A percentile compares a stretch with the other conserved stretches of the same genome.
Conservation (phyloP, 208 protist genomes). For the Trypanosoma mega region DNA sequence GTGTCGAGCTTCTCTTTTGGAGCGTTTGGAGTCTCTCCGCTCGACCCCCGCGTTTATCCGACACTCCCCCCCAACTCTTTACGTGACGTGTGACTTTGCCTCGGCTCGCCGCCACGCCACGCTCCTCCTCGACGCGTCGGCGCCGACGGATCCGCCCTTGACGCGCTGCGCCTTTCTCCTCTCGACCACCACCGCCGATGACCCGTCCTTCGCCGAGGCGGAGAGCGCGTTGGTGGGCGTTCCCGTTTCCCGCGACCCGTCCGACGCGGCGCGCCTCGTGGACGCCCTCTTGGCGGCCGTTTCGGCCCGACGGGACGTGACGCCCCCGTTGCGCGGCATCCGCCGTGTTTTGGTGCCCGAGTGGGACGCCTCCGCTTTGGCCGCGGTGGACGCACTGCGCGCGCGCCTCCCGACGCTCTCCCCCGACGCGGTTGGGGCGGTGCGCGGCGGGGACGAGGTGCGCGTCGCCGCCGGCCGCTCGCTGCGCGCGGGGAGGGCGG, state of each 20-base stretch:
- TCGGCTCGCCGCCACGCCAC: conserved; percentile 50
- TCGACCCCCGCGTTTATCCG: conserved; percentile 48
- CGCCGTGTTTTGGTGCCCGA: conserved; percentile 54
- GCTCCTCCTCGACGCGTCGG: conserved; percentile 47
- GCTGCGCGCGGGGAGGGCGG: too few species aligned
- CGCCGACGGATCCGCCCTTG: conserved; percentile 24
- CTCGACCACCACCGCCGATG: conserved; percentile 40
- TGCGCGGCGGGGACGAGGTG: too few species aligned
- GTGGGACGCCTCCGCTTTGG: conserved; percentile 33
- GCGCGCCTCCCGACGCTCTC: conserved; percentile 33
- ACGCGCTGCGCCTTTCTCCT: conserved; percentile 66
- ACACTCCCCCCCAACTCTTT: conserved; percentile 60
- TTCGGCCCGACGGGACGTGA: conserved; percentile 23
- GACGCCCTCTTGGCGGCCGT: conserved; percentile 16
- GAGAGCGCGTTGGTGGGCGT: conserved; percentile 55
- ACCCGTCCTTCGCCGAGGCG: conserved; percentile 42
- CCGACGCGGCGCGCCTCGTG: conserved; percentile 45
- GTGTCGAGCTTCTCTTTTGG: conserved; percentile 4
- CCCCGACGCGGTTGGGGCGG: too few species aligned
- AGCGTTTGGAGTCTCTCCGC: conserved; percentile 24
- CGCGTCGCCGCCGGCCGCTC: too few species aligned
- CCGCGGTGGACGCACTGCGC: conserved; percentile 40
- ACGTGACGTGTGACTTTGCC: conserved; percentile 59
- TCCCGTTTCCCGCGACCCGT: conserved; percentile 32
- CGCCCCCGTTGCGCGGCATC: conserved; percentile 33